Base-by-base conservation (phyloP, 2,329 filamentous ascomycete species). In the Aspergillus puulaauensis region DNA sequence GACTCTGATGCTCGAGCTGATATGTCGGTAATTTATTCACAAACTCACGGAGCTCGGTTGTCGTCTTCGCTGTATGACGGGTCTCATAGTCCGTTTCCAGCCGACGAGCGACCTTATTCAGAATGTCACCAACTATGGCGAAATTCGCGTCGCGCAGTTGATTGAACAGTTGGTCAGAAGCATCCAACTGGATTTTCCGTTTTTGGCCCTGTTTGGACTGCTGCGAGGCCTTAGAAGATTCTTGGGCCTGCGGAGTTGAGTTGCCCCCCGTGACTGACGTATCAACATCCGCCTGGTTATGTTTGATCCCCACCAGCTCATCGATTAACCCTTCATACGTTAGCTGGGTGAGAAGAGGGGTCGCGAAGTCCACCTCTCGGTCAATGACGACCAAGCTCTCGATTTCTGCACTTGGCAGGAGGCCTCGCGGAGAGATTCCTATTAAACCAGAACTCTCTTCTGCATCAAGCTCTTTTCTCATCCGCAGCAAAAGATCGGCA, bases 281-380 rank as follows among this genome's bases (percentile, higher is more conserved):
- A 71, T 98, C 93, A 21, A 98, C 87, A 70, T 98, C 95, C 39
- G 91, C 88, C 71, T 96, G 92, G 69, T 96, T 98, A 70, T 97
- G 90, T 63, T 90, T 86, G 60, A 99, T 96, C 33, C 90, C 88
- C 70, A 96, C 96, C 15, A 95, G 83, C 72, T 99, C 95, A 69
- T 99, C 96, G 54, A 99, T 89, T 24, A 99, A 81, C 3, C 95
- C 95, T 76, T 99, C 93, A 69, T 99, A 99, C 1, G 95, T 99
- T 61, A 99, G 80, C 72, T 99, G 95, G 0, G 93, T 98, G 54
- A 99, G 86, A 15, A 99, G 82, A 0, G 90, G 89, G 1, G 95
- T 97, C 15, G 93, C 91, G 68, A 95, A 92, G 73, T 99, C 95
- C 55, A 96, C 89, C 71, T 97, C 93, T 50, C 95, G 90, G 74